A percentile compares a stretch with the other conserved stretches of the same genome.
These are phyloP conservation scores for Colletotrichum eleusines DNA, from an alignment of 2,329 filamentous ascomycete genomes.

Conservation along the genomic window DNA sequence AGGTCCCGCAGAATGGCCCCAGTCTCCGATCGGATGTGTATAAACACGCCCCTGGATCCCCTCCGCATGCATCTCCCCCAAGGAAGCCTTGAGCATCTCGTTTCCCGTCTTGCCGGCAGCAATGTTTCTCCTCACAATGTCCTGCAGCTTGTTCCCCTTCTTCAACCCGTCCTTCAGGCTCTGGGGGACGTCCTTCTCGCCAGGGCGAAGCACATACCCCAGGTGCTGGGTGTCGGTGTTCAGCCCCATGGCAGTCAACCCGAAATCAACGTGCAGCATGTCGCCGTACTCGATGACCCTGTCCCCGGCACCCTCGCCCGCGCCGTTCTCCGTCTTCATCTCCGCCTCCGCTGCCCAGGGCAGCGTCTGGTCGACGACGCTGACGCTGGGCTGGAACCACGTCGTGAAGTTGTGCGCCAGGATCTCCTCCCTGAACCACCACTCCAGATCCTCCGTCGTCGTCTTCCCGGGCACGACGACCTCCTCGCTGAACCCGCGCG, in stretches of 20 bases:
- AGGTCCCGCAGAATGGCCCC: conserved; percentile 62
- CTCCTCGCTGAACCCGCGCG: conserved; percentile 58
- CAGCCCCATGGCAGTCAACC: conserved; percentile 59
- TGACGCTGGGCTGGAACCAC: conserved; percentile 64
- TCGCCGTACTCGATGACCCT: conserved; percentile 58
- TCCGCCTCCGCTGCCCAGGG: conserved; percentile 7
- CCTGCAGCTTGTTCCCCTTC: conserved; percentile 61
- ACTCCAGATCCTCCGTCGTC: conserved; percentile 61
- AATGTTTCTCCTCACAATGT: conserved; percentile 60
- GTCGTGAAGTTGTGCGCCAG: conserved; percentile 63
- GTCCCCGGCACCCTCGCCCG: conserved; percentile 41
- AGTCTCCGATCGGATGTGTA: conserved; percentile 63
- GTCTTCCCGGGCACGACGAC: conserved; percentile 58
- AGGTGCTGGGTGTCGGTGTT: conserved; percentile 65
- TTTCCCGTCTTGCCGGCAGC: conserved; percentile 59
- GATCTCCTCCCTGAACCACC: conserved; percentile 64
- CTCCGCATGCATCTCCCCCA: conserved; percentile 56
- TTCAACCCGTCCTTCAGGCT: conserved; percentile 57
- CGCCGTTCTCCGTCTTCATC: background rate
- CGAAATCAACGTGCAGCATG: conserved; percentile 63
- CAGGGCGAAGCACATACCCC: conserved; percentile 60
- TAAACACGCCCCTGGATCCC: conserved; percentile 62
- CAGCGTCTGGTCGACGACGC: conserved; percentile 51
- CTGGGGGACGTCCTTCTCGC: conserved; percentile 55
- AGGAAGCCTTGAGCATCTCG: conserved; percentile 55